These are phyloP conservation scores for Aspergillus quadricinctus DNA, from an alignment of 2,329 filamentous ascomycete genomes.

Conservation along the genomic window DNA sequence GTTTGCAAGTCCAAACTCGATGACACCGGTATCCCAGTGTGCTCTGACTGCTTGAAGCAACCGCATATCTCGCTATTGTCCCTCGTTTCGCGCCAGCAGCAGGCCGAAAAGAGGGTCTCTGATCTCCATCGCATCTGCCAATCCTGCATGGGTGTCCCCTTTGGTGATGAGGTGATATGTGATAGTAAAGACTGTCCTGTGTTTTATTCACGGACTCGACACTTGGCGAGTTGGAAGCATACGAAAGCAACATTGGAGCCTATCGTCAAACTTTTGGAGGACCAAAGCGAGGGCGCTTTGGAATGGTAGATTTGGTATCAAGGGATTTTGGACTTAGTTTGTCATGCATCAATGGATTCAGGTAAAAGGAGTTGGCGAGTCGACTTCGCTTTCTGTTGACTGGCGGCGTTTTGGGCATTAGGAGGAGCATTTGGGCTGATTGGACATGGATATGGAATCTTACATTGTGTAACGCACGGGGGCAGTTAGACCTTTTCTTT, in stretches of 20 bases:
- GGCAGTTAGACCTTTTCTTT: background rate
- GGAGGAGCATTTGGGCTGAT: background rate
- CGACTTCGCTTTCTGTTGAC: background rate
- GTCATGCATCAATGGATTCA: background rate
- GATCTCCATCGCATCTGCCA: slow-evolving; percentile 71
- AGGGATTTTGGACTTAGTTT: background rate
- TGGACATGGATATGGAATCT: background rate
- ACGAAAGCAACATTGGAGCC: slow-evolving; percentile 34
- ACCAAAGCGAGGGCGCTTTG: slow-evolving; percentile 28
- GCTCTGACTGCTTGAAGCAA: slow-evolving; percentile 32
- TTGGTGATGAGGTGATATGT: slow-evolving; percentile 74
- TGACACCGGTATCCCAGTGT: slow-evolving; percentile 42
- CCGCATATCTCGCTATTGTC: slow-evolving; percentile 57
- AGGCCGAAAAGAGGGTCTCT: slow-evolving; percentile 59
- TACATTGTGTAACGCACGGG: no score
- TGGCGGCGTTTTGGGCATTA: background rate
- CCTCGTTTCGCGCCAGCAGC: slow-evolving; percentile 59
- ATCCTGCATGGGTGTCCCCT: slow-evolving; percentile 70
- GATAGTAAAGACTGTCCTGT: slow-evolving; percentile 91
- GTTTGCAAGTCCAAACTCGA: slow-evolving; percentile 63
- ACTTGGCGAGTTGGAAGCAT: slow-evolving; percentile 34
- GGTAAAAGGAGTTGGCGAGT: background rate
- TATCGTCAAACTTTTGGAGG: slow-evolving; percentile 34
- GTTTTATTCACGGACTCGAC: slow-evolving; percentile 60
- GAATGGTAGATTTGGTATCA: slow-evolving; percentile 30